Conservation (phyloP, 495 filamentous ascomycete genomes). For the Tuber aestivum region DNA sequence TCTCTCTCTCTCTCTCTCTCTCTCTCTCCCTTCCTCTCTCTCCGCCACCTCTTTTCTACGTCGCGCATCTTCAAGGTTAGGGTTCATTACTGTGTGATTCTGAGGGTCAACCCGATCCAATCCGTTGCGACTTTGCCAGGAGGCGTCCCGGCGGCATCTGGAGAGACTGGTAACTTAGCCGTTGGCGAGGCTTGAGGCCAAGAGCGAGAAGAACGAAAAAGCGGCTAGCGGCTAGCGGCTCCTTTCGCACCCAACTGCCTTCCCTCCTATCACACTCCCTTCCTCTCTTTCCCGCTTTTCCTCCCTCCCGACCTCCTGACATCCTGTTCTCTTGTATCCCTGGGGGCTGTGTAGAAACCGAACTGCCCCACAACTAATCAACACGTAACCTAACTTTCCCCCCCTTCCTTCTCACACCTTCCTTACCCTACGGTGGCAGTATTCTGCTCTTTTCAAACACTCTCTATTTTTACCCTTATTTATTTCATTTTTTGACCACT, state of each 20-base stretch:
- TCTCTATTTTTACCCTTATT: background rate
- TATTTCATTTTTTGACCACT: background rate
- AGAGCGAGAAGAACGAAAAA: background rate
- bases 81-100: background rate
- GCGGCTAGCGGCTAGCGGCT: background rate
- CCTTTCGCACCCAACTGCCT: background rate
- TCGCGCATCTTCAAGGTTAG: background rate
- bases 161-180: background rate
- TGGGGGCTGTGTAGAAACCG: background rate
- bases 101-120: background rate
- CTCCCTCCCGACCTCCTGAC: background rate
- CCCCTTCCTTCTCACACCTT: background rate
- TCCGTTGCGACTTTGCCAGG: background rate
- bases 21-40: background rate
- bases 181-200: background rate
- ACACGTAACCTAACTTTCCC: background rate
- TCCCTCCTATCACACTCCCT: background rate
- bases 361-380: background rate
- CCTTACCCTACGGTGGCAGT: background rate
- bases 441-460: background rate
- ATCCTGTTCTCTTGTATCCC: background rate
- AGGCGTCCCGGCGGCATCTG: background rate
- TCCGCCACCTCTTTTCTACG: background rate
- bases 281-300: background rate
- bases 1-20: background rate